These are phyloP conservation scores for Selenicereus undatus DNA, from an alignment of 148 eudicot genomes.

Conservation along the genomic window DNA sequence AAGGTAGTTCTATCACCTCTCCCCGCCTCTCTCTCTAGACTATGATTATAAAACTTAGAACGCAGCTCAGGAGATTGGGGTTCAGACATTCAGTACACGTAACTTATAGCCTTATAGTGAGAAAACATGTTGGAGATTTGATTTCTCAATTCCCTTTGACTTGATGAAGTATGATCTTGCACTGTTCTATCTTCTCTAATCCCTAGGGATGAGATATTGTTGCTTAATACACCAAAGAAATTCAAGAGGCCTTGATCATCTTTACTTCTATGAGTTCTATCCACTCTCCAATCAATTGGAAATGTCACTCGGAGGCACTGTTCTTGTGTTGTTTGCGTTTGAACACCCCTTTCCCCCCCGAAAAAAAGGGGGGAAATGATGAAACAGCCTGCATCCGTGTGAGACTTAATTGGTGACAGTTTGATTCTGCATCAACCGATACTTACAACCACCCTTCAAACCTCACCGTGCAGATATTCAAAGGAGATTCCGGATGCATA, in stretches of 20 bases:
- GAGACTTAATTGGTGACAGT: neutral
- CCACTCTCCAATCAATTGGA: too few relatives aligned
- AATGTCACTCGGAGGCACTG: too few relatives aligned
- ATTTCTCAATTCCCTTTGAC: neutral
- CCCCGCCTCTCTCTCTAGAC: neutral
- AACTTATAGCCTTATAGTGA: neutral
- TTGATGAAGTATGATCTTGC: neutral
- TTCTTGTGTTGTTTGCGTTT: too few relatives aligned
- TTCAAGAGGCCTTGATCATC: too few relatives aligned
- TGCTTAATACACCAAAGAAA: too few relatives aligned
- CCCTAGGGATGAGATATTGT: neutral
- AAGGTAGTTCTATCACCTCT: conserved; percentile 42
- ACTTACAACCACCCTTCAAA: neutral
- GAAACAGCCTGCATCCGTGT: too few relatives aligned
- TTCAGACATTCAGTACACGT: neutral
- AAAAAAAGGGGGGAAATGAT: too few relatives aligned
- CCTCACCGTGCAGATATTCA: conserved; percentile 51
- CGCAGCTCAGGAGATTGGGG: neutral
- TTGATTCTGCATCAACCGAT: neutral
- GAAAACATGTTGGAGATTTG: neutral
- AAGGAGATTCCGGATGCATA: conserved; percentile 98
- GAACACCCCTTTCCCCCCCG: too few relatives aligned
- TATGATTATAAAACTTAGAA: neutral
- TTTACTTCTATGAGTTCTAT: too few relatives aligned
- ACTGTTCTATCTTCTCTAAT: neutral